Evolutionary conservation across 2,329 filamentous ascomycete species (phyloP), one percentile per base, ranked within the genome.

Genomic region (Sodiomyces alkalinus): DNA sequence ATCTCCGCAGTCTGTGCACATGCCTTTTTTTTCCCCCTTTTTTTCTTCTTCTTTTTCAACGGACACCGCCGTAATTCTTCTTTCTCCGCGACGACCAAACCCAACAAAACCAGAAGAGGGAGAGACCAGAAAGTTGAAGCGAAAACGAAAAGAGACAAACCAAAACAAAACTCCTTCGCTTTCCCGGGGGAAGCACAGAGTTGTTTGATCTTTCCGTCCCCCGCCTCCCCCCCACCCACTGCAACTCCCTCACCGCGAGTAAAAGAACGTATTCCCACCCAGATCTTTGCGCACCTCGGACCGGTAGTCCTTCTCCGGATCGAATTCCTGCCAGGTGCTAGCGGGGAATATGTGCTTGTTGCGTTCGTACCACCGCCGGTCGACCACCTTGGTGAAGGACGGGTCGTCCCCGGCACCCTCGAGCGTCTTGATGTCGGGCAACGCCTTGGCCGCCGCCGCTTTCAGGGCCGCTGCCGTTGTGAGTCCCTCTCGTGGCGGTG

Each of bases 261-360:
- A 87, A 62, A 98, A 98, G 52, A 94, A 94, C 0, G 81, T 74
- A 53, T 98, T 98, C 9, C 90, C 90, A 31, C 83, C 76, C 9
- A 69, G 68, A 55, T 98, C 90, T 44, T 83, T 80, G 42, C 81
- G 70, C 21, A 86, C 69, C 40, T 81, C 73, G 38, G 62, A 67
- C 45, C 72, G 68, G 56, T 92, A 92, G 43, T 94, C 80, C 52
- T 80, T 81, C 35, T 82, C 81, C 1, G 85, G 79, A 40, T 93
- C 86, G 49, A 92, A 98, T 37, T 92, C 80, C 42, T 86, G 82
- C 90, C 90, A 98, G 26, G 87, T 69, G 48, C 82, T 96, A 13
- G 87, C 87, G 0, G 90, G 90, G 49, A 87, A 98, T 33, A 98
- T 96, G 52, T 98, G 90, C 55, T 96, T 98, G 51, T 96, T 94